phyloP scores from a whole-genome alignment of 2,329 filamentous ascomycete species.

The Colletotrichum echinochloae region DNA sequence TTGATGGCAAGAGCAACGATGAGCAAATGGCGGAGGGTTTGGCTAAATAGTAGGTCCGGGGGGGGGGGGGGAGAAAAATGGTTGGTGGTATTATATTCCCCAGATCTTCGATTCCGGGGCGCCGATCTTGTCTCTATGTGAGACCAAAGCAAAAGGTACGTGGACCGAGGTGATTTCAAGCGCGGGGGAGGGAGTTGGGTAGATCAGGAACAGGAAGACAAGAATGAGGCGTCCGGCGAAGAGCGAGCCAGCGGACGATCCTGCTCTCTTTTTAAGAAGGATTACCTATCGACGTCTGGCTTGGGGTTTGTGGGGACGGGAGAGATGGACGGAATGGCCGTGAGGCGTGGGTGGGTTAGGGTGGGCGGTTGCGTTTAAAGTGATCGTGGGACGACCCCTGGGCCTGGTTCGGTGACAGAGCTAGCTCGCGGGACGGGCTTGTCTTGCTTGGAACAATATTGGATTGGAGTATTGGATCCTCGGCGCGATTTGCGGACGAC shows the following conservation, averaged over 20 bases:
- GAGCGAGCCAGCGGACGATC: conserved; percentile 14
- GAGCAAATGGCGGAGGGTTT: background rate
- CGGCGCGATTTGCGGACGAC: conserved; percentile 40
- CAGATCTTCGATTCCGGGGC: conserved; percentile 37
- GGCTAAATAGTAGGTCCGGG: conserved; percentile 2
- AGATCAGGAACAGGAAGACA: conserved; percentile 20
- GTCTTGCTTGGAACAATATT: conserved; percentile 40
- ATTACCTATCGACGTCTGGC: conserved; percentile 18
- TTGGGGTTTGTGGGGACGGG: conserved; percentile 14
- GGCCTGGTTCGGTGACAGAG: conserved; percentile 33
- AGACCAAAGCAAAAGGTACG: conserved; percentile 28
- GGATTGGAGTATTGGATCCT: conserved; percentile 39
- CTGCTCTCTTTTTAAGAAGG: conserved; percentile 15
- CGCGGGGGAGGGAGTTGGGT: conserved; percentile 1
- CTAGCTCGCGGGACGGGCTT: conserved; percentile 35
- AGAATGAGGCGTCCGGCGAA: conserved; percentile 14
- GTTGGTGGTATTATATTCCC: conserved; percentile 40
- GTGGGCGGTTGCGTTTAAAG: conserved; percentile 28
- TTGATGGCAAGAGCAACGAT: conserved; percentile 1
- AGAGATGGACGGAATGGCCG: conserved; percentile 25
- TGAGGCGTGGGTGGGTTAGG: conserved; percentile 33
- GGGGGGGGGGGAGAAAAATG: conserved; percentile 19
- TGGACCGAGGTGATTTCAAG: conserved; percentile 36
- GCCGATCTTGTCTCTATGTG: conserved; percentile 34
- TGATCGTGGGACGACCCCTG: conserved; percentile 38